These are phyloP conservation scores for Funneliformis geosporum DNA, from an alignment of 192 early-diverging fungal genomes.

Conservation along the genomic window DNA sequence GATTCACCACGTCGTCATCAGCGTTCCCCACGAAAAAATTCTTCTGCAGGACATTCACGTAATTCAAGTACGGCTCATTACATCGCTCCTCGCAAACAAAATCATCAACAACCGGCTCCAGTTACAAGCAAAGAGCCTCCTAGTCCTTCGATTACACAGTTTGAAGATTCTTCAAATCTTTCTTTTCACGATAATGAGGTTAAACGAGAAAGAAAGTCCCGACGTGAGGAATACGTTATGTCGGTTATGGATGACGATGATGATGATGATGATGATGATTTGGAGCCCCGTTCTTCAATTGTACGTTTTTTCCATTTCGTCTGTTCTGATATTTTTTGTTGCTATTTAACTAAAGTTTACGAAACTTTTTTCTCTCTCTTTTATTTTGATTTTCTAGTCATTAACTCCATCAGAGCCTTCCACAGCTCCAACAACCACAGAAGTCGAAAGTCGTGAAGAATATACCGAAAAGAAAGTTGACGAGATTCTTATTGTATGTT, in stretches of 20 bases:
- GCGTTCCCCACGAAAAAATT: background rate
- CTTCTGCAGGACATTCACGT: background rate
- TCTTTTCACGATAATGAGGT: background rate
- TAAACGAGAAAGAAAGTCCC: background rate
- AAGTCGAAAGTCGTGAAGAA: background rate
- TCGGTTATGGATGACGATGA: background rate
- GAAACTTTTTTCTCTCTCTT: background rate
- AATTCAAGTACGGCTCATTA: background rate
- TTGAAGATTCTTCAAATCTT: background rate
- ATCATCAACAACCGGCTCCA: background rate
- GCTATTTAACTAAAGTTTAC: background rate
- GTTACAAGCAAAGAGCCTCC: background rate
- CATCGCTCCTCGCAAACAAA: background rate
- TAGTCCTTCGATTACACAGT: background rate
- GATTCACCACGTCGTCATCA: background rate
- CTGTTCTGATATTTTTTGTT: background rate
- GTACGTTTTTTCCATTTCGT: background rate
- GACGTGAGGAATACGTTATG: slow-evolving; percentile 26
- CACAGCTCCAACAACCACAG: background rate
- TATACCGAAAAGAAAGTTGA: background rate
- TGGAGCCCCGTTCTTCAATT: background rate
- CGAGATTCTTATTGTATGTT: background rate
- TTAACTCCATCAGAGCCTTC: background rate
- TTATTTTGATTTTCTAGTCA: background rate
- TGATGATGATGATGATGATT: slow-evolving; percentile 12